These are phyloP conservation scores for Cladosporium sp. DNA, from an alignment of 2,329 filamentous ascomycete species.

Conservation along the genomic window DNA sequence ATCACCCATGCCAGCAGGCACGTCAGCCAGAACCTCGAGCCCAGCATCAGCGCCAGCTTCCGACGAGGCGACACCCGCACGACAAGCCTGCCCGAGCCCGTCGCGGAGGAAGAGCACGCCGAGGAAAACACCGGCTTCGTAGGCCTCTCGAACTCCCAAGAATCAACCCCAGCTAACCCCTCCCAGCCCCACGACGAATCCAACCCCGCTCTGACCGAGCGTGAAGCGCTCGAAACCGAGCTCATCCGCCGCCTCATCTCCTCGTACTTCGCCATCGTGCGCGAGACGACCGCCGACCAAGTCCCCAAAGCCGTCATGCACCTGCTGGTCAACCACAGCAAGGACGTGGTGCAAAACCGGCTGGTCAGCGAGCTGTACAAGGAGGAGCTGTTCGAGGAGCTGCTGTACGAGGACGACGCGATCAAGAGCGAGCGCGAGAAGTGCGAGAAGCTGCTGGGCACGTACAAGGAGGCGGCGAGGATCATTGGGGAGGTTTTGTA, in stretches of 20 bases:
- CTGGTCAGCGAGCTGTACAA: constrained; percentile 94
- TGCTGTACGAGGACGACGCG: constrained; percentile 93
- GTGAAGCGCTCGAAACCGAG: constrained; percentile 95
- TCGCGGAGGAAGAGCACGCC: constrained; percentile 51
- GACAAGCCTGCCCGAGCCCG: constrained; percentile 19
- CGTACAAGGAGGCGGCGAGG: constrained; percentile 95
- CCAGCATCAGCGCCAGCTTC: constrained; percentile 77
- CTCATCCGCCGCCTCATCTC: constrained; percentile 93
- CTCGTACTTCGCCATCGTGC: constrained; percentile 98
- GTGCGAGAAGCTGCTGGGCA: constrained; percentile 90
- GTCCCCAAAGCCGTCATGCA: constrained; percentile 99
- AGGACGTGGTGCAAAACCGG: constrained; percentile 94
- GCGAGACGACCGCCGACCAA: constrained; percentile 96
- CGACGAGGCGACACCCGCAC: constrained; percentile 59
- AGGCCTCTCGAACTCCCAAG: constrained; percentile 7
- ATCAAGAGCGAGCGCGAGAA: constrained; percentile 98
- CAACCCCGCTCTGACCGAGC: constrained; percentile 76
- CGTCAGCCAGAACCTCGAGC: constrained; percentile 71
- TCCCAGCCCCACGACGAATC: constrained; percentile 13
- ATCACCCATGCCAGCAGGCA: constrained; percentile 52
- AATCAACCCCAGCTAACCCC: neutral
- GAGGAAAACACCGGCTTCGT: constrained; percentile 24
- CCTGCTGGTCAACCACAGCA: constrained; percentile 94
- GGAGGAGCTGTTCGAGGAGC: constrained; percentile 81
- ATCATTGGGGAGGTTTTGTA: constrained; percentile 95